Base-by-base conservation (phyloP, 257 asterid species). In the Salvia miltiorrhiza region DNA sequence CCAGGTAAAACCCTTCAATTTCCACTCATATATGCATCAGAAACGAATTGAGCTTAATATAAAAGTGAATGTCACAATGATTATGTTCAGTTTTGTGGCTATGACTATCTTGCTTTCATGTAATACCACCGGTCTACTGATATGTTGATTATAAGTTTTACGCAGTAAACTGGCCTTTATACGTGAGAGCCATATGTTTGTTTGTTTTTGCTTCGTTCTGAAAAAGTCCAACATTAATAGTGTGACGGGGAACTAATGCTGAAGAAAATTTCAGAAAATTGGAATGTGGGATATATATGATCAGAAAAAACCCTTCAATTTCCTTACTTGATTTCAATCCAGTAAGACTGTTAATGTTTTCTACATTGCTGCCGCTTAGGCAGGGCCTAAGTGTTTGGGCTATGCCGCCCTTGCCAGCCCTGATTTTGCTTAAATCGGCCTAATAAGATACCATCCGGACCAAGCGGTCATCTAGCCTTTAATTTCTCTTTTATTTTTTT, bases 1-100 rank as follows among this genome's bases (percentile, higher is more conserved):
- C 99, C 99, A 64, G 99, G 99, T 94, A 61, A 77, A 71, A 48
- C 33, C 45, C 32, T 37, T 33, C 47, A 35, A 55, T 75, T 72
- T 54, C 66, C 37, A 21, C 32, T 16, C 49, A 59, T 65, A 70
- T 53, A 23, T 47, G 56, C 17, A 45, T 55, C 3, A 20, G 23
- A 47, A 21, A 45, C 35, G 69, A 17, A 30, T 53, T 67, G 5
- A 65, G 19, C 19, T 61, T 19, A 14, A 17, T 52, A 11, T 26
- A 7, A 14, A 2, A 33, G 8, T 52, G 28, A 61, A 20, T 41
- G 54, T 16, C 11, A n/a, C 4, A 3, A 19, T 19, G 72, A 21
- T 30, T 17, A 17, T 75, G 45, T 63, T 70, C 53, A 70, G 40
- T 23, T 39, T 30, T 44, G 8, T 19, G 9, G 20, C 33, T 50